Conservation (phyloP, 176 grass and related monocot genomes). For the barley (Hordeum vulgare) region DNA sequence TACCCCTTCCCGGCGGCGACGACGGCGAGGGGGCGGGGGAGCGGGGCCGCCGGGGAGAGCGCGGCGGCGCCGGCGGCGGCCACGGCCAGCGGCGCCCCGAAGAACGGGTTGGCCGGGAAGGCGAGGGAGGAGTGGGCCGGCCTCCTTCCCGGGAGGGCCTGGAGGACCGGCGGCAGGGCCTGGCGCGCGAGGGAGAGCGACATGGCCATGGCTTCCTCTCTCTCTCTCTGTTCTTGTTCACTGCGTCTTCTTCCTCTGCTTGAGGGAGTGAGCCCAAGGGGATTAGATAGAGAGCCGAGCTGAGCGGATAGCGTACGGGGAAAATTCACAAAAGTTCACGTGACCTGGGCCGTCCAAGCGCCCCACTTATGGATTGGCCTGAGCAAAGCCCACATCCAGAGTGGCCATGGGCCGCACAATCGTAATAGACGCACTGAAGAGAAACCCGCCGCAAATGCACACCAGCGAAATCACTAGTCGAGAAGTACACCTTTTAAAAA, state of each 20-base stretch:
- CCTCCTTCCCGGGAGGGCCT: not conserved
- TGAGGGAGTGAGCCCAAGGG: not conserved
- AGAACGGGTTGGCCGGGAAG: conserved; percentile 47
- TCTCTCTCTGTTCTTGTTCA: not conserved
- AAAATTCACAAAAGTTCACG: not conserved
- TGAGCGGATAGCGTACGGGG: not conserved
- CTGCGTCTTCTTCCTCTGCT: not conserved
- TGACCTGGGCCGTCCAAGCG: not conserved
- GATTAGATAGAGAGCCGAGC: conserved; percentile 19
- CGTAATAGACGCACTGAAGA: not conserved
- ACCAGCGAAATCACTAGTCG: no score
- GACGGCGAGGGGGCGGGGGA: conserved; percentile 36
- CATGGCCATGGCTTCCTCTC: conserved; percentile 28
- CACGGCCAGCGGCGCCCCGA: conserved; percentile 49
- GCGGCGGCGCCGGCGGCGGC: not conserved
- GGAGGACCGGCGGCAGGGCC: conserved; percentile 6
- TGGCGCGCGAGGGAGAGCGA: conserved; percentile 49
- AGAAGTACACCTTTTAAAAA: no score
- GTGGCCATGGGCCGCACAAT: no score
- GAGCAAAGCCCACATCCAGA: no score
- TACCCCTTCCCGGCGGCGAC: conserved; percentile 61
- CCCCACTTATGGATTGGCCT: not conserved
- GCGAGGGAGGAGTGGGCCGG: not conserved
- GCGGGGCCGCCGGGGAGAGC: conserved; percentile 14
- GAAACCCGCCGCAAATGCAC: no score